These are phyloP conservation scores for Colletotrichum noveboracense DNA, from an alignment of 2,329 filamentous ascomycete species.

Conservation along the genomic window DNA sequence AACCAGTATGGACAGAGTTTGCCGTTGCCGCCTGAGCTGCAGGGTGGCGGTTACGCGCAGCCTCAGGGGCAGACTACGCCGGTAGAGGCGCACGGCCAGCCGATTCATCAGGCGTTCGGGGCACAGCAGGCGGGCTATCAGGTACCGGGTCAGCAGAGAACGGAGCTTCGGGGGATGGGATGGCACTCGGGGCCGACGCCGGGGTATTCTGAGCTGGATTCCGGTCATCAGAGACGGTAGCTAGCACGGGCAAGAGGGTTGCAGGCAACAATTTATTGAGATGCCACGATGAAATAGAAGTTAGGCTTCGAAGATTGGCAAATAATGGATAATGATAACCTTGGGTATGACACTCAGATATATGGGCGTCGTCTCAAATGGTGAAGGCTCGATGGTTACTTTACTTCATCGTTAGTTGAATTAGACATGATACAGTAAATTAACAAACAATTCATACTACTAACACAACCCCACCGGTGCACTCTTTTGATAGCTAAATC, in stretches of 20 bases:
- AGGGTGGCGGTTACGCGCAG: neutral
- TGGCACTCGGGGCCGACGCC: slow-evolving; percentile 43
- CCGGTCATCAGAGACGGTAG: neutral
- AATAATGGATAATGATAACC: neutral
- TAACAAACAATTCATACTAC: neutral
- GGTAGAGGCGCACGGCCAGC: slow-evolving; percentile 3
- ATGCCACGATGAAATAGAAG: neutral
- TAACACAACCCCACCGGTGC: rapidly evolving
- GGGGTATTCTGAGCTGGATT: slow-evolving; percentile 30
- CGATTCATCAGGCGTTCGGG: neutral
- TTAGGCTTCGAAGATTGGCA: neutral
- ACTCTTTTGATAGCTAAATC: neutral
- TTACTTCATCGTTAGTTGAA: too few species aligned
- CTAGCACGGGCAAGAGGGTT: rapidly evolving
- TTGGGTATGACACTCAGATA: rapidly evolving
- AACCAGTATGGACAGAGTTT: slow-evolving; percentile 18
- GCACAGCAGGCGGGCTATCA: slow-evolving; percentile 17
- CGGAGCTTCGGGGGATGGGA: slow-evolving; percentile 22
- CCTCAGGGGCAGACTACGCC: neutral
- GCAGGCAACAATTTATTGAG: rapidly evolving
- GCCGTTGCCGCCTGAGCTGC: slow-evolving; percentile 18
- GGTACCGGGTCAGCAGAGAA: slow-evolving; percentile 14
- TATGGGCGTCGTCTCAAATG: too few species aligned
- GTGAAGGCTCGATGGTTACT: too few species aligned
- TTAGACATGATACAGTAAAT: neutral